phyloP scores from a whole-genome alignment of 768 basidiomycete genomes.

The Podaxis carcinomalis region DNA sequence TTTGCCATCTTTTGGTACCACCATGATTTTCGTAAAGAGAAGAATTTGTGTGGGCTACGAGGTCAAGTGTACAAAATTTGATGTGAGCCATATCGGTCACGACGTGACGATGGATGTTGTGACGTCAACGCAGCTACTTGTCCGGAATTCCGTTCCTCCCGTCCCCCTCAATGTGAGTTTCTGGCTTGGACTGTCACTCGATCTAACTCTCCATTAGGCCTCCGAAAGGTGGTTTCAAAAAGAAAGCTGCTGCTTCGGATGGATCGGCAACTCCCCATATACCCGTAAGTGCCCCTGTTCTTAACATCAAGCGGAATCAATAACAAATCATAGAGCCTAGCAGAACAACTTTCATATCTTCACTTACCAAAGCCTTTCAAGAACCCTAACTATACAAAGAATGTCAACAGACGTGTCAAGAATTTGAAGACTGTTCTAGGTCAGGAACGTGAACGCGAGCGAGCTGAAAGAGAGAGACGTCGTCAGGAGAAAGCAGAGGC shows the following conservation, averaged over 20 bases:
- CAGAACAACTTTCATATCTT: conserved; percentile 71
- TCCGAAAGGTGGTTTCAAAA: conserved; percentile 39
- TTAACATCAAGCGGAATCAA: background rate
- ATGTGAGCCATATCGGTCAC: conserved; percentile 7
- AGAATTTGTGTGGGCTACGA: background rate
- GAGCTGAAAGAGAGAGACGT: conserved; percentile 58
- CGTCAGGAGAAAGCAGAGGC: conserved; percentile 43
- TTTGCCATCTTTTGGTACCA: conserved; percentile 38
- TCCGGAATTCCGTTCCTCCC: background rate
- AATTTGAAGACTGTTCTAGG: conserved; percentile 75
- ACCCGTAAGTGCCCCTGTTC: conserved; percentile 26
- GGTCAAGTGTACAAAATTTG: background rate
- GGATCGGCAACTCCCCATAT: conserved; percentile 40
- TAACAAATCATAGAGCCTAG: conserved; percentile 46
- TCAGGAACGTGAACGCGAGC: conserved; percentile 76
- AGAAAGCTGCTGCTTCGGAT: conserved; percentile 36
- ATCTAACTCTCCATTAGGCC: conserved; percentile 27
- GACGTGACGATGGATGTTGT: background rate
- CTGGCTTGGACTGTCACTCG: background rate
- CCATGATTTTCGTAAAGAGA: conserved; percentile 25
- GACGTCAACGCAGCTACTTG: background rate
- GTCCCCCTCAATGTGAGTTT: conserved; percentile 7
- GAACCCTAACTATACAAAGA: conserved; percentile 65
- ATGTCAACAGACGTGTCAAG: conserved; percentile 68
- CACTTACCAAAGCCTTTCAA: conserved; percentile 75